phyloP scores from a whole-genome alignment of 495 filamentous ascomycete species.

The Tuber calosporum region DNA sequence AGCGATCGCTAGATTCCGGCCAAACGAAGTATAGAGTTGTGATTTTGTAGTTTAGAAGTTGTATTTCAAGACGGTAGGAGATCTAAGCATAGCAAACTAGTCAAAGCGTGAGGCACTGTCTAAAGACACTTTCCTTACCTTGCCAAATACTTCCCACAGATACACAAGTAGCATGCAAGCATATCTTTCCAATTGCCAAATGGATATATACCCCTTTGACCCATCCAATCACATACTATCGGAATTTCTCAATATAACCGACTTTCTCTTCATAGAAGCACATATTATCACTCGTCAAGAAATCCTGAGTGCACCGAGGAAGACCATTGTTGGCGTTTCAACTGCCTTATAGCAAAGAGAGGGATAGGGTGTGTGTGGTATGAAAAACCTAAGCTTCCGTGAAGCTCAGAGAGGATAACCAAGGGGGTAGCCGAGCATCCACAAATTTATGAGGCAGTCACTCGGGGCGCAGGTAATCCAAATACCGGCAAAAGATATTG shows the following conservation, averaged over 20 bases:
- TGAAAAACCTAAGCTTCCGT: not conserved
- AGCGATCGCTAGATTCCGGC: not conserved
- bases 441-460: not conserved
- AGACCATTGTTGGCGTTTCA: not conserved
- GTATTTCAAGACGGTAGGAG: not conserved
- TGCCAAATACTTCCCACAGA: not conserved
- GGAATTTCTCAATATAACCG: not conserved
- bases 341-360: not conserved
- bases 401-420: not conserved
- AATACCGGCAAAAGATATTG: not conserved
- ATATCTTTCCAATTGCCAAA: not conserved
- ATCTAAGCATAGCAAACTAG: not conserved
- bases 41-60: not conserved
- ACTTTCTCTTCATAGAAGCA: not conserved
- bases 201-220: not conserved
- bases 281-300: not conserved
- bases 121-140: not conserved
- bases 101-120: not conserved
- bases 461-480: not conserved
- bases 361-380: not conserved
- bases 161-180: not conserved
- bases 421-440: not conserved
- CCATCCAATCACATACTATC: not conserved
- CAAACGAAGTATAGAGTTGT: not conserved
- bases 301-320: not conserved